Base-by-base conservation (phyloP, 805 yeast genomes). In the Wickerhamiella parazyma region DNA sequence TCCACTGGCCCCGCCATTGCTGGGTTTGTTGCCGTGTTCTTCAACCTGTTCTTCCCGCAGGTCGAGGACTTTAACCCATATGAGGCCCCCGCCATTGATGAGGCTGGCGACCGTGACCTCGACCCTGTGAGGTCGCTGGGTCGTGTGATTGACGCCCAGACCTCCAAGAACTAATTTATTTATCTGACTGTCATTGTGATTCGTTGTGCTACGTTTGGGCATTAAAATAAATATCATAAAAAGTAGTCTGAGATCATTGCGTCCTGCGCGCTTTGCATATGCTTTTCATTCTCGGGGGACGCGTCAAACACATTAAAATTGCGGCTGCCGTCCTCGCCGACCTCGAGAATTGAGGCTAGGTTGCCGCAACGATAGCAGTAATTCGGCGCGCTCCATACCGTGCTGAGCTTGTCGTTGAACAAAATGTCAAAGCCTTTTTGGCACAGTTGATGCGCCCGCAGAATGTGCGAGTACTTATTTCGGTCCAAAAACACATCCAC, bases 301-400 rank as follows among this genome's bases (percentile, higher is more conserved):
- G 95, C 97, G 50, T 85, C 97, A 62, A 91, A 91, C 1, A 93
- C 94, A 57, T 91, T 91, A 63, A 89, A 91, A 53, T 67, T 73
- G 48, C 74, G 70, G 43, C 75, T 77, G 37, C 82, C 79, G 20
- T 77, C 75, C 40, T 72, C 75, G 51, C 72, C 73, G 4, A 91
- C 76, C 60, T 91, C 98, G 49, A 91, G 68, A n/a, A 91, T 87
- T n/a, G 95, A 82, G 4, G 98, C 98, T 58, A 85, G 76, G 58
- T 91, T 91, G 0, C 98, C 98, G 61, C 99, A 91, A 48, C 98
- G 62, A 56, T 91, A 91, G 58, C 98, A 91, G 58, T 91, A 91
- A 58, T 91, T 91, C 0, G 99, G 99, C 0, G 98, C 98, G 0
- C 91, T 79, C 99, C 99, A 91, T 6, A 91, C 97, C 0, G 99